Conservation (phyloP, 768 basidiomycete species). For the Leccinum uliginosum region DNA sequence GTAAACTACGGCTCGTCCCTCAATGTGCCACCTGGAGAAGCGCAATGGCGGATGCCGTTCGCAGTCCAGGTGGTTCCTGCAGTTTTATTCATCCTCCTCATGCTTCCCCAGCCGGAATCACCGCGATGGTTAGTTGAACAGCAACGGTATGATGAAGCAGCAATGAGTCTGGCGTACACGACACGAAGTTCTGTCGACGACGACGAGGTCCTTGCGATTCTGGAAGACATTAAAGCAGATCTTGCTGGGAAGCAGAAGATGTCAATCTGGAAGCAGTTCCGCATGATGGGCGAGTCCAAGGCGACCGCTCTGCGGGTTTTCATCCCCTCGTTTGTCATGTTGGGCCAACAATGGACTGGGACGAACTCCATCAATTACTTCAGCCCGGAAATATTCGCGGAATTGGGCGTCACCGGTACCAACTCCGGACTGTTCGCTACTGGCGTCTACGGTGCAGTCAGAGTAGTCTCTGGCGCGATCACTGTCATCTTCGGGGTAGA, state of each 20-base stretch:
- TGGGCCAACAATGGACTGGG: conserved; percentile 48
- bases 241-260: conserved; percentile 38
- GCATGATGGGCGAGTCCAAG: conserved; percentile 41
- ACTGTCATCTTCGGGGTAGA: conserved; percentile 47
- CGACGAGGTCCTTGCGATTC: conserved; percentile 30
- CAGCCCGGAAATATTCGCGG: conserved; percentile 47
- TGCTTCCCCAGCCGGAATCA: conserved; percentile 51
- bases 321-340: conserved; percentile 45
- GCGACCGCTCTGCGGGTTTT: conserved; percentile 39
- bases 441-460: conserved; percentile 37
- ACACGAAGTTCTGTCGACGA: conserved; percentile 32
- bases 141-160: conserved; percentile 39
- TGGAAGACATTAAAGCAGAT: conserved; percentile 47
- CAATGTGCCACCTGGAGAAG: conserved; percentile 33
- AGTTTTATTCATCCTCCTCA: conserved; percentile 41
- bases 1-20: conserved; percentile 42
- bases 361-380: conserved; percentile 56
- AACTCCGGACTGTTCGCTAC: conserved; percentile 46
- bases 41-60: conserved; percentile 53
- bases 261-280: conserved; percentile 34
- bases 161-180: conserved; percentile 35
- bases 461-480: conserved; percentile 39
- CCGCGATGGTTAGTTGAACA: conserved; percentile 56
- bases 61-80: conserved; percentile 51
- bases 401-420: conserved; percentile 42